Evolutionary conservation across 352 stramenopile species (phyloP).

Genomic region (Globisporangium polare): DNA sequence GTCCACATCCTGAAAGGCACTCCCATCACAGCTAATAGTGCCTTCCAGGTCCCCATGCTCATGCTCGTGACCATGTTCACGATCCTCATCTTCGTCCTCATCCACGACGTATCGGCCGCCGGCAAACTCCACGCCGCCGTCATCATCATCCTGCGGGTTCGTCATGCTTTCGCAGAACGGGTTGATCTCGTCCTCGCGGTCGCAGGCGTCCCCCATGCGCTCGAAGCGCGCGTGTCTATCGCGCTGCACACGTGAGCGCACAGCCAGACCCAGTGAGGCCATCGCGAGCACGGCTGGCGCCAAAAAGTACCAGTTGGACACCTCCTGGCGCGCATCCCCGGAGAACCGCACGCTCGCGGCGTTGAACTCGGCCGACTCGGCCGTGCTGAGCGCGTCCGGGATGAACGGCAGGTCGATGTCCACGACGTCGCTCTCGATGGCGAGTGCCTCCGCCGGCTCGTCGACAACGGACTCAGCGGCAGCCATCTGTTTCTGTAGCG

Average conservation of each 20-base stretch:
- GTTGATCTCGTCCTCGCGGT: slow-evolving; percentile 68
- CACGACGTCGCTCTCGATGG: not conserved
- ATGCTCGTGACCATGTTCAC: not conserved
- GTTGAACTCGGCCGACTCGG: slow-evolving; percentile 7
- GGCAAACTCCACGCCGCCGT: slow-evolving; percentile 30
- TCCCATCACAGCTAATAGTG: not conserved
- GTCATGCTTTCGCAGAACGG: slow-evolving; percentile 44
- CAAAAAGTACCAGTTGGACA: slow-evolving; percentile 48
- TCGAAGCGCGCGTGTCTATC: slow-evolving; percentile 25
- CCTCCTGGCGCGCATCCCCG: slow-evolving; percentile 4
- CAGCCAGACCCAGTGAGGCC: slow-evolving; percentile 34
- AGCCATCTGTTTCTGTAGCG: not conserved
- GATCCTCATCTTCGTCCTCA: slow-evolving; percentile 15
- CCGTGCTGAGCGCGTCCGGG: slow-evolving; percentile 18
- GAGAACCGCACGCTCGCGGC: slow-evolving; percentile 5
- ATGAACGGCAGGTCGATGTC: slow-evolving; percentile 13
- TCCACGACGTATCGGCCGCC: slow-evolving; percentile 22
- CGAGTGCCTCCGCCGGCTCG: not conserved
- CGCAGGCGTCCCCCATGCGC: slow-evolving; percentile 29
- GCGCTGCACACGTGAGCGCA: slow-evolving; percentile 18
- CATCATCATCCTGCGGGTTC: slow-evolving; percentile 23
- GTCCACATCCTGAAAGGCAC: not conserved
- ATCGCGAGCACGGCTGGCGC: slow-evolving; percentile 36
- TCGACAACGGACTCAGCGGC: not conserved
- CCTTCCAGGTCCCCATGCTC: not conserved